Base-by-base conservation (phyloP, 495 filamentous ascomycete species). In the Darksidea phi region DNA sequence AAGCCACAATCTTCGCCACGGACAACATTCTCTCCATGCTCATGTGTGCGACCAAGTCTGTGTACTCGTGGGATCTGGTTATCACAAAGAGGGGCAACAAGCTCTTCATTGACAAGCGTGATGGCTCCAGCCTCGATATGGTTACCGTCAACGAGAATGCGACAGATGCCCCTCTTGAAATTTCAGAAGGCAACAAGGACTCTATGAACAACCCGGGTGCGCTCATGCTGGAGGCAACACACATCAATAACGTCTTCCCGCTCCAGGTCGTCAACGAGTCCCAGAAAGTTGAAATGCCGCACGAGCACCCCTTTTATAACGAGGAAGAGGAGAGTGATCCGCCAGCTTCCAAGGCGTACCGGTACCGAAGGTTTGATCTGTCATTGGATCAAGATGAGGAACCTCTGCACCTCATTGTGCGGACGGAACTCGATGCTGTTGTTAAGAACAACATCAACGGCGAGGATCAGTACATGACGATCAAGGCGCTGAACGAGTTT, bases 241-340 rank as follows among this genome's bases (percentile, higher is more conserved):
- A 95, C 79, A 98, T 98, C 86, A 98, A 97, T 82, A 92, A 97
- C 82, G 95, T 97, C 79, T 97, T 98, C 71, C 87, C 90, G 37
- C 87, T 94, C 74, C 94, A 97, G 80, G 89, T 90, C 50, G 90
- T 97, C 59, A 74, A 84, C 63, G 94, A 98, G 78, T 87, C 79
- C 62, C 82, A 89, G 55, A 95, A 93, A 79, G 79, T 90, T 64
- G 81, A 89, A 58, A 90, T 97, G 82, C 67, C 82, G 23, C 79
- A 96, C 77, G 88, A 90, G 63, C 96, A 98, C 78, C 94, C 94
- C 61, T 98, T 98, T 85, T 96, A 98, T 81, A 96, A 93, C 76
- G 82, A 90, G 36, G 80, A 86, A 11, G 91, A 94, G 71, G 95
- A 97, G 77, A 89, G 87, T 42, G 95, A 95, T 71, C 89, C 94